Evolutionary conservation across 2,329 filamentous ascomycete species (phyloP), one percentile per base, ranked within the genome.

Genomic region (Sporothrix variecibatus): DNA sequence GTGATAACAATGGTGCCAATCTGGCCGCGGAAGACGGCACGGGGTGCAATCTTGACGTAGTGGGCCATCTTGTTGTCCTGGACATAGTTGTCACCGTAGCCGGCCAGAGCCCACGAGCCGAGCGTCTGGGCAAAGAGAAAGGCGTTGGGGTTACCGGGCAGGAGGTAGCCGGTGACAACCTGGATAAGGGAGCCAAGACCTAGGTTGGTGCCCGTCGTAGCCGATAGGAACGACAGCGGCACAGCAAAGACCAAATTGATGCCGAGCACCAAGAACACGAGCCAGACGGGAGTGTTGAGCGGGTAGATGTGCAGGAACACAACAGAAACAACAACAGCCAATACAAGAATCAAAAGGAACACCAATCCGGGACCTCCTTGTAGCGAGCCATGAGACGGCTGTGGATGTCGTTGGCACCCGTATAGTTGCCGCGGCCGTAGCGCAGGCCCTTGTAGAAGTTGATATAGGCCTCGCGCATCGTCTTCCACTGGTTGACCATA

Each of bases 361-460:
- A 87, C 85, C 85, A 87, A 73, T 86, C 85, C 0, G 85, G 85
- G 0, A 86, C 84, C 65, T 86, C 85, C 0, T 80, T 78, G 75
- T 86, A 87, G 1, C 78, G 80, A 4, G 80, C 76, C 85, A 87
- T 86, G 1, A 85, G 78, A 0, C 82, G 79, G 2, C 79, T 84
- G 53, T 86, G 83, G 0, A 84, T 77, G 75, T 87, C 84, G 71
- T 82, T 83, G 17, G 83, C 82, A 2, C 80, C 82, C 5, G 82
- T 83, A 73, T 85, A 85, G 74, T 84, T 84, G 7, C 81, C 81
- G 15, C 79, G 81, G 15, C 83, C 81, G 75, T 83, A 76, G 17
- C 82, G 79, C 40, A 85, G 75, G 2, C 83, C 83, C 28, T 80
- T 78, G 78, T 81, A 83, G 60, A 84, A 82, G 76, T 83, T 81